Conservation (phyloP, 495 filamentous ascomycete species). For the Penicillium crystallinum region DNA sequence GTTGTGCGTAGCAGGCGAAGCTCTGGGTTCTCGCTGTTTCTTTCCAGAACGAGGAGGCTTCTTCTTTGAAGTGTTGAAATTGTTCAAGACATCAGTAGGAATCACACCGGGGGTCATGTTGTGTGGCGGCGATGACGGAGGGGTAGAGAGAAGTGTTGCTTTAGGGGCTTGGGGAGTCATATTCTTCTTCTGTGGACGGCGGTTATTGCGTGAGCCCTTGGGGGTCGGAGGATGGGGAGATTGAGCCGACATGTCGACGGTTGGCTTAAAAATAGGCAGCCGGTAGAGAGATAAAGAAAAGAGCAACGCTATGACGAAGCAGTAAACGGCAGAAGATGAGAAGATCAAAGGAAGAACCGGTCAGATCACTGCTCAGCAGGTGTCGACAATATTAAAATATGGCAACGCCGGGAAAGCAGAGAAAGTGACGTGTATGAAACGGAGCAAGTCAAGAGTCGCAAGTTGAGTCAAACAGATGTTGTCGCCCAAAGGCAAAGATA, state of each 20-base stretch:
- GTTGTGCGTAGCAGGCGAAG: constrained; percentile 23
- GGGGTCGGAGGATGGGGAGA: constrained; percentile 35
- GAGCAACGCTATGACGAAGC: constrained; percentile 16
- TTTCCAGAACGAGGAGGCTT: constrained; percentile 34
- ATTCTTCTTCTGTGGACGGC: constrained; percentile 34
- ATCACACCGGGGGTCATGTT: constrained; percentile 32
- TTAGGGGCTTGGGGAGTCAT: constrained; percentile 32
- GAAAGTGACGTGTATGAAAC: constrained; percentile 8
- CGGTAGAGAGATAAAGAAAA: constrained; percentile 23
- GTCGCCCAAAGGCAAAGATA: constrained; percentile 10
- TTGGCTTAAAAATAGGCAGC: constrained; percentile 48
- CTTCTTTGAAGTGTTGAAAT: constrained; percentile 32
- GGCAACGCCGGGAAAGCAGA: constrained; percentile 15
- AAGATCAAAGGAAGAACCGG: constrained; percentile 13
- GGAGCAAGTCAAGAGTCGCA: neutral
- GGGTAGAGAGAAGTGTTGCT: constrained; percentile 30
- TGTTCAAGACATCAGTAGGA: constrained; percentile 31
- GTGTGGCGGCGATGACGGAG: constrained; percentile 42
- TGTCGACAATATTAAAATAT: constrained; percentile 21
- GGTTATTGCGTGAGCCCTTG: constrained; percentile 37
- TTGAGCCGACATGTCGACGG: constrained; percentile 41
- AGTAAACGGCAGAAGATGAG: constrained; percentile 10
- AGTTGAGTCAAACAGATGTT: constrained; percentile 3
- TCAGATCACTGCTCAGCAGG: constrained; percentile 38
- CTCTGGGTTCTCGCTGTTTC: constrained; percentile 31